These are phyloP conservation scores for Cladophialophora yegresii DNA, from an alignment of 2,329 filamentous ascomycete genomes.

Conservation along the genomic window DNA sequence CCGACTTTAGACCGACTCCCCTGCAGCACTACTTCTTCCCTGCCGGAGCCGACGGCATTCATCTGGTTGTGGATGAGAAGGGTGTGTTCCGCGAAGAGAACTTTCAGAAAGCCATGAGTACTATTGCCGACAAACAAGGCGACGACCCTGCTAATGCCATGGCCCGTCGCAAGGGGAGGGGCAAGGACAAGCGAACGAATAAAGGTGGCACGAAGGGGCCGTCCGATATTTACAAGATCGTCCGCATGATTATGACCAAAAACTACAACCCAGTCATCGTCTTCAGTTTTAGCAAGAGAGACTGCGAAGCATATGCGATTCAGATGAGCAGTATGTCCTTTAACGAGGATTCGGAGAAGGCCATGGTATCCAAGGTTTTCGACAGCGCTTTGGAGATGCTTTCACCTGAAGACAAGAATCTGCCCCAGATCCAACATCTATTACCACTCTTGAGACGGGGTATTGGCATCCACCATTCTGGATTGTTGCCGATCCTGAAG, in stretches of 20 bases:
- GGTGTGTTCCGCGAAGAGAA: conserved; percentile 95
- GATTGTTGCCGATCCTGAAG: conserved; percentile 90
- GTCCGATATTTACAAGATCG: conserved; percentile 93
- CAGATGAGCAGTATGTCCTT: conserved; percentile 85
- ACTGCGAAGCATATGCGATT: conserved; percentile 88
- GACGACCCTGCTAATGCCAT: conserved; percentile 77
- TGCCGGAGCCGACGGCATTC: conserved; percentile 85
- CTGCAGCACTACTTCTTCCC: conserved; percentile 98
- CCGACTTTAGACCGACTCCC: conserved; percentile 94
- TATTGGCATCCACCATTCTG: conserved; percentile 96
- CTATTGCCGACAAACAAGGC: conserved; percentile 84
- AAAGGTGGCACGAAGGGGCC: conserved; percentile 75
- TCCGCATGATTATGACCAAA: conserved; percentile 98
- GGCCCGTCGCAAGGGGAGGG: conserved; percentile 79
- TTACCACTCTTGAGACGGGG: conserved; percentile 84
- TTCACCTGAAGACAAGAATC: conserved; percentile 82
- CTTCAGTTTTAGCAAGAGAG: conserved; percentile 98
- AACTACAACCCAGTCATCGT: conserved; percentile 98
- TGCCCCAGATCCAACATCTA: conserved; percentile 89
- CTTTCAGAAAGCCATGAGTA: conserved; percentile 92
- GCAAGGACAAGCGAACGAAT: conserved; percentile 87
- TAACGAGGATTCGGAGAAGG: conserved; percentile 94
- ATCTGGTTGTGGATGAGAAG: conserved; percentile 94
- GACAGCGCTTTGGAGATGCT: conserved; percentile 88
- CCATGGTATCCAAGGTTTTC: conserved; percentile 92